These are phyloP conservation scores for Oxytropis ochrocephala DNA, from an alignment of 306 rosid species.

Conservation along the genomic window DNA sequence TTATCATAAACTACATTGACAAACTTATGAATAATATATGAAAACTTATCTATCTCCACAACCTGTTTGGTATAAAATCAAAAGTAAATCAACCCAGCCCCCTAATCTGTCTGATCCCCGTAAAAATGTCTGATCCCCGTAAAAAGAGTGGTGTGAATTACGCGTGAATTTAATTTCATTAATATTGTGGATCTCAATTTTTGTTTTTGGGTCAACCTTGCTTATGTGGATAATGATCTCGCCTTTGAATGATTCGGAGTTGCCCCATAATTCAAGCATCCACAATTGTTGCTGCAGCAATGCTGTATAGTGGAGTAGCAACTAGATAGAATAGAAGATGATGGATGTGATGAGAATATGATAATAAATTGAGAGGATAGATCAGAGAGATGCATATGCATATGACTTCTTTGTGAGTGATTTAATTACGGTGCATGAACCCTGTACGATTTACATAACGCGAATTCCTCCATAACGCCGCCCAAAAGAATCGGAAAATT, in stretches of 20 bases:
- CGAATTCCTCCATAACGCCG: background rate
- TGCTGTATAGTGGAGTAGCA: background rate
- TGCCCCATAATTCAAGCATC: background rate
- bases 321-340: background rate
- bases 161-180: conserved; percentile 13
- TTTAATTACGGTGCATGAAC: conserved; percentile 2
- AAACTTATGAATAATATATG: no score
- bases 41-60: no score
- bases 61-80: no score
- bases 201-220: background rate
- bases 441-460: background rate
- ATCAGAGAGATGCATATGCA: background rate
- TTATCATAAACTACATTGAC: no score
- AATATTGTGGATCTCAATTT: background rate
- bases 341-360: background rate
- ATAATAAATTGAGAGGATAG: background rate
- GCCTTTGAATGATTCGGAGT: background rate
- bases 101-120: no score
- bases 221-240: background rate
- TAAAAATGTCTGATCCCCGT: no score
- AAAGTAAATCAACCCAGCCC: no score
- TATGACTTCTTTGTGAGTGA: background rate
- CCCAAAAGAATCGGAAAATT: background rate
- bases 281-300: background rate
- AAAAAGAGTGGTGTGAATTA: background rate